Evolutionary conservation across 371 early-diverging fungal species (phyloP), one percentile per base, ranked within the genome.

Genomic region (Mucor irregularis): DNA sequence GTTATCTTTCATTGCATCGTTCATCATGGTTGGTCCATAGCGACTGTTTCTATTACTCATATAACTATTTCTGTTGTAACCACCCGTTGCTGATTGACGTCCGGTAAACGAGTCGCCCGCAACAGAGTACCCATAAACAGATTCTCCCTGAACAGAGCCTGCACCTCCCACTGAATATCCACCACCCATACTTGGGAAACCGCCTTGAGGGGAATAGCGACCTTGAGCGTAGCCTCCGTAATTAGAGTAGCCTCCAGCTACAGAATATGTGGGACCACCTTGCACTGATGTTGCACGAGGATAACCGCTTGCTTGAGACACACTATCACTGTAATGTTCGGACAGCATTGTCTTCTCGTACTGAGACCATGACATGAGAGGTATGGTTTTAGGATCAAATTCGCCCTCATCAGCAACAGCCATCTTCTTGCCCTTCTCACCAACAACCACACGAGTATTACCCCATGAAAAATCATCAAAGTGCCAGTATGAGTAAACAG

Each of bases 401-500:
- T 69, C 55, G 50, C 72, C 68, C 24, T 75, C 73, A 1, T 77
- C 73, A 2, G 76, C 52, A 0, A 71, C 61, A 29, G 70, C 72
- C 10, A 76, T 51, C 80, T 90, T 87, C 59, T 86, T 80, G 19
- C 86, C 86, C 22, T 85, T 86, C 6, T 86, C 88, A 37, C 87
- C 91, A 2, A 85, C 71, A 4, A 91, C 90, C 16, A 86, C 65
- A 56, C 97, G 88, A 24, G 97, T 96, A 67, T 94, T 92, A 68
- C 97, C 97, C 96, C 97, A 95, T 2, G 91, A 91, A 68, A 95
- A 94, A 66, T 95, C 95, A 68, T 96, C 95, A 78, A 95, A 92
- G 74, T 93, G 92, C 94, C 93, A 94, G 88, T 93, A 93, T 24
- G 90, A 72, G 64, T 91, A 91, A 50, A 91, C 39, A 6, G 91